Evolutionary conservation across 805 yeast genomes (phyloP).

Genomic region (Jamesozyma jinghongensis): DNA sequence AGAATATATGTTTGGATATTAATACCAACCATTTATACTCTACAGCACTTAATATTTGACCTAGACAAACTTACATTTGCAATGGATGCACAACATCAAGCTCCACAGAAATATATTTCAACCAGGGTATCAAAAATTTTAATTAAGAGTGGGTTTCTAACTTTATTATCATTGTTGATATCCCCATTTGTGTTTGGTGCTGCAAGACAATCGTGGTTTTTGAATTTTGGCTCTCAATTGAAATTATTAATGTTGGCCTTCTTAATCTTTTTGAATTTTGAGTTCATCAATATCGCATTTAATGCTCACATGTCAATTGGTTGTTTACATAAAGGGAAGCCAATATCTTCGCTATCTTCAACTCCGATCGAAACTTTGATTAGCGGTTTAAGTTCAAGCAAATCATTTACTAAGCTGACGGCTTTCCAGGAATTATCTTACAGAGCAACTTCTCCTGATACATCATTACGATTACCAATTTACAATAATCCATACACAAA

Average conservation of each 20-base stretch:
- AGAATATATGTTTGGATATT: slow-evolving; percentile 29
- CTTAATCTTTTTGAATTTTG: slow-evolving; percentile 40
- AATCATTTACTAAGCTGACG: slow-evolving; percentile 45
- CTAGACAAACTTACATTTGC: slow-evolving; percentile 44
- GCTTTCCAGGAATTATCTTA: slow-evolving; percentile 72
- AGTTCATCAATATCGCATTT: slow-evolving; percentile 46
- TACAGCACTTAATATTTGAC: slow-evolving; percentile 45
- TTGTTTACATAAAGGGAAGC: slow-evolving; percentile 56
- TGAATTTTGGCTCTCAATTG: slow-evolving; percentile 24
- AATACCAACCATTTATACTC: slow-evolving; percentile 38
- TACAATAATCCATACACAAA: slow-evolving; percentile 42
- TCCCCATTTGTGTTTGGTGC: slow-evolving; percentile 22
- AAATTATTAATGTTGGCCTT: slow-evolving; percentile 29
- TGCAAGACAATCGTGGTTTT: slow-evolving; percentile 35
- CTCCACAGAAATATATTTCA: slow-evolving; percentile 30
- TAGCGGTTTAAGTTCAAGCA: slow-evolving; percentile 49
- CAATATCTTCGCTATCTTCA: slow-evolving; percentile 46
- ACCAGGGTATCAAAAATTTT: slow-evolving; percentile 26
- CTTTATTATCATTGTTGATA: slow-evolving; percentile 14
- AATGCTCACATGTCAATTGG: slow-evolving; percentile 64
- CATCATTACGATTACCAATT: slow-evolving; percentile 42
- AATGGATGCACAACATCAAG: slow-evolving; percentile 32
- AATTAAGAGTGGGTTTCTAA: slow-evolving; percentile 26
- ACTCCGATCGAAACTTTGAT: slow-evolving; percentile 55
- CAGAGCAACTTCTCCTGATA: slow-evolving; percentile 42